Base-by-base conservation (phyloP, 495 filamentous ascomycete genomes). In the Aspergillus egyptiacus region DNA sequence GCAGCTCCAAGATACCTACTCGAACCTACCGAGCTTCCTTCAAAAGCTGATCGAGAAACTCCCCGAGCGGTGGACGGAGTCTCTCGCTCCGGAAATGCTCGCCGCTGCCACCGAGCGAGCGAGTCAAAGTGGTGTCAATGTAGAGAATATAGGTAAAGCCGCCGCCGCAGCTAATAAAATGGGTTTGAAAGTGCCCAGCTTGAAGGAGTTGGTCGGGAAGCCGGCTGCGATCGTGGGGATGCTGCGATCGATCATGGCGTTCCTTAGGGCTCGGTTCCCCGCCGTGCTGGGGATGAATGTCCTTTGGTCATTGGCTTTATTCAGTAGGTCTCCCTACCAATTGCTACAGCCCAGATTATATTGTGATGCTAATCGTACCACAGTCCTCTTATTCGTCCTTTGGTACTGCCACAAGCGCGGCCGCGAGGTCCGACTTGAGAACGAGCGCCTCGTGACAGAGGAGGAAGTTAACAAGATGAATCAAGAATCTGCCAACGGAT, bases 361-460 rank as follows among this genome's bases (percentile, higher is more conserved):
- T 8, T 27, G 8, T 38, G 20, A 13, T 40, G 23, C 22, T 37
- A 38, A 55, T 22, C 22, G 17, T 4, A 9, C 5, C n/a, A 7
- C 53, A 90, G 86, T 96, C 50, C 72, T 98, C 10, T 67, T 98
- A 24, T 88, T 91, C 61, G 86, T 91, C 40, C 79, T 97, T 50
- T 98, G 91, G 91, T 98, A 98, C 64, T 96, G 88, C 66, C 86
- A 96, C 63, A 96, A 96, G 65, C 81, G 93, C 11, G 93, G 93
- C 28, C 79, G 80, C 13, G 93, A 98, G 67, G 81, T 81, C 11
- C 74, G 93, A 28, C 73, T 96, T 1, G 87, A 88, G 58, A 78
- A 72, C 51, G 87, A 91, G 64, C 73, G 74, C 6, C 56, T 72
- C 9, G 71, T 76, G n/a, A 74, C 71, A 1, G 73, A 77, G 47